Conservation (phyloP, 805 yeast genomes). For the Candida patagonica region DNA sequence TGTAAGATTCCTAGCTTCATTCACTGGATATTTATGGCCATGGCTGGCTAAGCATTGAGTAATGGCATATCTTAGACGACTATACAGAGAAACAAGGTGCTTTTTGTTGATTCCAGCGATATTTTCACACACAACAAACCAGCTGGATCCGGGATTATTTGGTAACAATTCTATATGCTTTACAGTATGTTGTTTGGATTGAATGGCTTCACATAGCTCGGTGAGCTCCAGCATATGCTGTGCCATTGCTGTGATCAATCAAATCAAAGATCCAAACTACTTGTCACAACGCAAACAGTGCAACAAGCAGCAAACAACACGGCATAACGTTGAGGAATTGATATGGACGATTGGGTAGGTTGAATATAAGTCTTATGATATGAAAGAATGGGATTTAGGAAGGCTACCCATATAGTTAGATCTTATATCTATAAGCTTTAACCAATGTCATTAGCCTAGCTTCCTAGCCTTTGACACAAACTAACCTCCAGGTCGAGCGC, state of each 20-base stretch:
- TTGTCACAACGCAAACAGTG: too few species aligned
- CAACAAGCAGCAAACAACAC: too few species aligned
- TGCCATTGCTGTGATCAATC: too few species aligned
- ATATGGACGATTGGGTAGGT: too few species aligned
- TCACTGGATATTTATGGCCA: background rate
- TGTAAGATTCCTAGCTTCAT: slow-evolving; percentile 6
- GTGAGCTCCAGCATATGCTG: background rate
- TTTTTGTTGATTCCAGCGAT: slow-evolving; percentile 20
- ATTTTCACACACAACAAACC: slow-evolving; percentile 12
- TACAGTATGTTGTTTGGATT: background rate
- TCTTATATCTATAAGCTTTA: too few species aligned
- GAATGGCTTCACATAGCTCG: background rate
- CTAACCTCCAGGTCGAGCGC: slow-evolving; percentile 16
- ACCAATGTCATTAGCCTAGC: too few species aligned
- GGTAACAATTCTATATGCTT: slow-evolving; percentile 12
- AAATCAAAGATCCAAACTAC: too few species aligned
- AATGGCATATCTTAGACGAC: slow-evolving; percentile 7
- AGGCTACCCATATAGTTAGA: too few species aligned
- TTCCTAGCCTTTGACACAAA: too few species aligned
- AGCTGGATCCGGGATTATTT: background rate
- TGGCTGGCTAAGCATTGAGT: background rate
- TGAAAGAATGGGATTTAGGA: too few species aligned
- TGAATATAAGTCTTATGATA: too few species aligned
- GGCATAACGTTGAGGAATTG: too few species aligned
- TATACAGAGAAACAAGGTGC: slow-evolving; percentile 13